These are phyloP conservation scores for Penicillium sp. DNA, from an alignment of 2,329 filamentous ascomycete species.

Conservation along the genomic window DNA sequence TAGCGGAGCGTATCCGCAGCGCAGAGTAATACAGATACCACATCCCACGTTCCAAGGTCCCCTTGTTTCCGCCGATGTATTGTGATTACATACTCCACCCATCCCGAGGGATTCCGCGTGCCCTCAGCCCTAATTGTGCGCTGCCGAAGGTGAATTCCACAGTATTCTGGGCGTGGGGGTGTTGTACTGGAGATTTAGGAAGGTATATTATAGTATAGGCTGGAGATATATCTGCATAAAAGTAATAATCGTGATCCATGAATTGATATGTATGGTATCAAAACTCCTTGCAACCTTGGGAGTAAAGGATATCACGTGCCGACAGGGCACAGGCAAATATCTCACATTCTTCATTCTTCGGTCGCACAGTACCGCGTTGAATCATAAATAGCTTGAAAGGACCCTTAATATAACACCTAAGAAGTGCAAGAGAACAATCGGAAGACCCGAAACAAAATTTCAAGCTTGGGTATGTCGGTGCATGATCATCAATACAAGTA, in stretches of 20 bases:
- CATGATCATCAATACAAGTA: neutral
- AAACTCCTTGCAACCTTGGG: neutral
- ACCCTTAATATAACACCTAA: neutral
- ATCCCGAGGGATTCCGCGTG: slow-evolving; percentile 27
- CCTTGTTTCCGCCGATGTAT: slow-evolving; percentile 13
- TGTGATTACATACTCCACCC: slow-evolving; percentile 25
- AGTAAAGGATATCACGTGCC: slow-evolving; percentile 2
- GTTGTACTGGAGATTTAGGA: neutral
- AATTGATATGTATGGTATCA: neutral
- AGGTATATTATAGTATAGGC: neutral
- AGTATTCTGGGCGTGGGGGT: neutral
- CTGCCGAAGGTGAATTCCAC: slow-evolving; percentile 12
- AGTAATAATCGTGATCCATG: neutral
- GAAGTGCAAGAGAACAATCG: neutral
- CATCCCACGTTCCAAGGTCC: slow-evolving; percentile 6
- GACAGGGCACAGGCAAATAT: neutral
- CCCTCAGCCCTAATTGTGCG: slow-evolving; percentile 27
- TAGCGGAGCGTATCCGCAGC: neutral
- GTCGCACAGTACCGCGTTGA: slow-evolving; percentile 15
- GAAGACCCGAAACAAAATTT: neutral
- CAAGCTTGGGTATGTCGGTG: neutral
- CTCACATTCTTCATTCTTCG: slow-evolving; percentile 23
- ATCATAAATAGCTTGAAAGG: neutral
- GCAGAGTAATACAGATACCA: slow-evolving; percentile 3
- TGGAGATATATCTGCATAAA: neutral